Conservation (phyloP, 2,329 filamentous ascomycete species). For the Epichloe brachyelytri region DNA sequence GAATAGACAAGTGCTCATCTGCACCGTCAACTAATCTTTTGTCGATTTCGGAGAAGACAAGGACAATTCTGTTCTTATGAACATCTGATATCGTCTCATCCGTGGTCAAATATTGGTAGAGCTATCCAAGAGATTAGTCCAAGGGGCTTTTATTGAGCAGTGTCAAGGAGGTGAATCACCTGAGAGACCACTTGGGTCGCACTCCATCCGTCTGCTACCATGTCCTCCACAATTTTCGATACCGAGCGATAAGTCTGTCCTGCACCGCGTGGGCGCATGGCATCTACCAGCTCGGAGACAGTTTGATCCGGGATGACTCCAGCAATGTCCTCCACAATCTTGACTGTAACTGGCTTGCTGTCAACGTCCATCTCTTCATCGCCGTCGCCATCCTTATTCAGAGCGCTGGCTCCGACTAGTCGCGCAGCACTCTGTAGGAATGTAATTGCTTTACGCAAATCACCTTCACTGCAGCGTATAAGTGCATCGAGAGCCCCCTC, state of each 20-base stretch:
- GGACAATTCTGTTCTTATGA: constrained; percentile 82
- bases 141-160: not conserved
- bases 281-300: constrained; percentile 55
- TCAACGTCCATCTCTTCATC: constrained; percentile 51
- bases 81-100: constrained; percentile 73
- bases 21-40: constrained; percentile 90
- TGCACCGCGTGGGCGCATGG: constrained; percentile 59
- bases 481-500: constrained; percentile 71
- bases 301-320: constrained; percentile 75
- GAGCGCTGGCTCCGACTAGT: constrained; percentile 57
- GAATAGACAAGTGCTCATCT: constrained; percentile 83
- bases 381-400: constrained; percentile 33
- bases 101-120: constrained; percentile 72
- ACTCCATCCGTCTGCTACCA: constrained; percentile 96
- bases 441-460: constrained; percentile 91
- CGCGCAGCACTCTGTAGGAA: constrained; percentile 90
- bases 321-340: constrained; percentile 84
- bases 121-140: constrained; percentile 26
- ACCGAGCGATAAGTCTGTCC: constrained; percentile 59
- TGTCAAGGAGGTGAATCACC: constrained; percentile 30
- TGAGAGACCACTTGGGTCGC: constrained; percentile 77
- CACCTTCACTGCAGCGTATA: constrained; percentile 81
- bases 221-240: constrained; percentile 69
- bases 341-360: constrained; percentile 55
- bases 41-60: constrained; percentile 85